phyloP scores from a whole-genome alignment of 2,329 filamentous ascomycete species.

The Amauroascus niger region DNA sequence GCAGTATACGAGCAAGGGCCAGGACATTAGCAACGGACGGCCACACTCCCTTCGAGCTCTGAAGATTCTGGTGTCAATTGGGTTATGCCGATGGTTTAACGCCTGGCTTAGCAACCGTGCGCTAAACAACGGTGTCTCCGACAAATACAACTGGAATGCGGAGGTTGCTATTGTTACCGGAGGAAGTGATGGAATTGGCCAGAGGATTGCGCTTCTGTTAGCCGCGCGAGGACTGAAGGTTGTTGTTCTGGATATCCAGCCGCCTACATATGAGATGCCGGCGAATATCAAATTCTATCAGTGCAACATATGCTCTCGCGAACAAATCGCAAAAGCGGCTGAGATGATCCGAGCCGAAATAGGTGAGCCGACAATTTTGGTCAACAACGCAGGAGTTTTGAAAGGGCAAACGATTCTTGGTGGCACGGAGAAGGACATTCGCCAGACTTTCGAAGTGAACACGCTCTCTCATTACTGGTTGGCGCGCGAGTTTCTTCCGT shows the following conservation, averaged over 20 bases:
- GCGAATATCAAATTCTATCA: slow-evolving; percentile 55
- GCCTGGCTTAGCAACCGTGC: slow-evolving; percentile 44
- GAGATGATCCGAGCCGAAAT: slow-evolving; percentile 41
- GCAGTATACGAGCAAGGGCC: slow-evolving; percentile 54
- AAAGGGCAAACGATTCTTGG: slow-evolving; percentile 53
- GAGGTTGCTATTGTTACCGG: slow-evolving; percentile 68
- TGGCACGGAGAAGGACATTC: slow-evolving; percentile 48
- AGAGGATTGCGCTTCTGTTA: slow-evolving; percentile 54
- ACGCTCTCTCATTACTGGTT: slow-evolving; percentile 57
- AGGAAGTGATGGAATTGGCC: slow-evolving; percentile 64
- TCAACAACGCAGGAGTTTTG: slow-evolving; percentile 61
- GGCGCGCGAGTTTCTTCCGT: slow-evolving; percentile 57
- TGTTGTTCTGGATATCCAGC: slow-evolving; percentile 61
- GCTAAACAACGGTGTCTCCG: slow-evolving; percentile 37
- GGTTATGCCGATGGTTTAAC: slow-evolving; percentile 43
- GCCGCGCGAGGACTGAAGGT: slow-evolving; percentile 56
- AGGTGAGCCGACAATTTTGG: slow-evolving; percentile 57
- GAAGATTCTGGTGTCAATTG: slow-evolving; percentile 45
- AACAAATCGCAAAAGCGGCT: slow-evolving; percentile 45
- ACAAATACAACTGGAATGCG: slow-evolving; percentile 46
- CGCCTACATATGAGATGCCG: slow-evolving; percentile 36
- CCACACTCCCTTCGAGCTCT: slow-evolving; percentile 45
- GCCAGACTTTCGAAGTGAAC: slow-evolving; percentile 63
- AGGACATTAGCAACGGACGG: slow-evolving; percentile 45
- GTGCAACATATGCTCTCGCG: slow-evolving; percentile 57